Evolutionary conservation across 208 protist genomes (phyloP).

Genomic region (Zelonia costaricensis): DNA sequence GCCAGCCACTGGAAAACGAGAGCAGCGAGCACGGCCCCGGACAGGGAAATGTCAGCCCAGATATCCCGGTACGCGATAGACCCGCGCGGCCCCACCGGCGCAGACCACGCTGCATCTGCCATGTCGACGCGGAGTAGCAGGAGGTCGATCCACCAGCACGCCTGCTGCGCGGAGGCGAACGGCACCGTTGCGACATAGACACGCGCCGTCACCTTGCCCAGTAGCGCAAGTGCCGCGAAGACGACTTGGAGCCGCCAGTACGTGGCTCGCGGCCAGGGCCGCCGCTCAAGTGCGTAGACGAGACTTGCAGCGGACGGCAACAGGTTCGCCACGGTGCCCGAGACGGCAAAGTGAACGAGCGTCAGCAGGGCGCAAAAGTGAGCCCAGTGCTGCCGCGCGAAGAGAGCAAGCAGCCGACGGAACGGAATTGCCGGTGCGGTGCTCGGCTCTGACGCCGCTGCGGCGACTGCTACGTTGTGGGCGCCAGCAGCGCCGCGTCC

Average conservation of each 20-base stretch:
- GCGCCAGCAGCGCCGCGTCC: not conserved
- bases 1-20: conserved; percentile 14
- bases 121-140: conserved; percentile 7
- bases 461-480: no score
- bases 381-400: conserved; percentile 24
- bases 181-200: conserved; percentile 2
- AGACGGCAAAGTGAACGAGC: conserved; percentile 44
- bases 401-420: conserved; percentile 4
- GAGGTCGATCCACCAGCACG: conserved; percentile 1
- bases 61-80: not conserved
- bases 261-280: conserved; percentile 35
- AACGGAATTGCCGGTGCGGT: no score
- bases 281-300: conserved; percentile 33
- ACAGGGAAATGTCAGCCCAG: conserved; percentile 22
- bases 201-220: conserved; percentile 31
- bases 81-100: not conserved
- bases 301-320: conserved; percentile 32
- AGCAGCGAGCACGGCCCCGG: conserved; percentile 8
- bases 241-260: conserved; percentile 30
- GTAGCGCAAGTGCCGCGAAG: conserved; percentile 24
- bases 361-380: conserved; percentile 36
- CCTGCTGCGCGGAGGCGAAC: not conserved
- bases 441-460: no score
- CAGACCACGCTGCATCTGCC: not conserved
- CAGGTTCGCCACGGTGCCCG: conserved; percentile 40